These are phyloP conservation scores for Lignosus rhinocerotis DNA, from an alignment of 1,284 basidiomycete genomes.

Conservation along the genomic window DNA sequence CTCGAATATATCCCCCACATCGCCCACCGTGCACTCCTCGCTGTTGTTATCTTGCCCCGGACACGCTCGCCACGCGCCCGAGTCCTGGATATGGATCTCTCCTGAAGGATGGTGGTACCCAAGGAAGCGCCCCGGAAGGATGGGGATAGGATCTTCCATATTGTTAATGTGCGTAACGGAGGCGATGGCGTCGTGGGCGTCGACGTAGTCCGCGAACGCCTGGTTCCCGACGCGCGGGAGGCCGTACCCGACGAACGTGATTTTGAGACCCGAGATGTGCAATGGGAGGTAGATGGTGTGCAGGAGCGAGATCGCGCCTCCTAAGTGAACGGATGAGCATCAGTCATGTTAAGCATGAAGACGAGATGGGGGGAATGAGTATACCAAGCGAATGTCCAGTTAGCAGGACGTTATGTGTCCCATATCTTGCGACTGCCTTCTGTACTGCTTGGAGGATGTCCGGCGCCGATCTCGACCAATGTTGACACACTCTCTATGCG, in stretches of 20 bases:
- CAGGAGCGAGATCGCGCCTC: constrained; percentile 50
- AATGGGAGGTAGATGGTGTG: constrained; percentile 48
- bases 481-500: too few species aligned
- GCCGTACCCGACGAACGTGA: constrained; percentile 46
- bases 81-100: constrained; percentile 57
- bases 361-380: neutral
- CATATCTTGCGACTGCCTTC: constrained; percentile 30
- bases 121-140: constrained; percentile 48
- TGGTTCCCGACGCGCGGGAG: constrained; percentile 68
- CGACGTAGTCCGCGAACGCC: constrained; percentile 56
- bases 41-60: constrained; percentile 58
- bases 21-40: constrained; percentile 51
- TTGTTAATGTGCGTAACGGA: constrained; percentile 41
- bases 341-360: neutral
- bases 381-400: constrained; percentile 44
- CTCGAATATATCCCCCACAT: constrained; percentile 51
- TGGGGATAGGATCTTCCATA: constrained; percentile 31
- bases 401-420: constrained; percentile 34
- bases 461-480: constrained; percentile 33
- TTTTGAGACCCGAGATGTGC: constrained; percentile 40
- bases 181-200: constrained; percentile 36
- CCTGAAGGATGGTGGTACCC: constrained; percentile 58
- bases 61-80: constrained; percentile 47
- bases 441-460: constrained; percentile 40
- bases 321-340: constrained; percentile 19